Percentiles rank a stretch among this genome's conserved stretches.
Conservation (phyloP, 768 basidiomycete species). For the Pholiota microspora region DNA sequence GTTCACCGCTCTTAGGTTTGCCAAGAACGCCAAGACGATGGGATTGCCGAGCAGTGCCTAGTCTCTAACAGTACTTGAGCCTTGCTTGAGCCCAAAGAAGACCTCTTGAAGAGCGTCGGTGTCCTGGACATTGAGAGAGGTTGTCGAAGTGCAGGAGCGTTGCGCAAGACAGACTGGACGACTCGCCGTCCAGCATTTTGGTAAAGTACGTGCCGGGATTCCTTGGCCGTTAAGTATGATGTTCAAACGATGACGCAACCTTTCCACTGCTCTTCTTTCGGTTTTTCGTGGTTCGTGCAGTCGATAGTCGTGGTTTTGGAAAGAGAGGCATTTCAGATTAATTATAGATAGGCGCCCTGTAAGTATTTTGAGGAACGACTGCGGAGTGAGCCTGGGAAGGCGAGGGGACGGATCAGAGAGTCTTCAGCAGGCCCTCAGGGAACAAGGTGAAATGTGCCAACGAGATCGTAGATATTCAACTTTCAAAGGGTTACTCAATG, state of each 20-base stretch:
- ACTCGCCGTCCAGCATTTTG: too few relatives aligned
- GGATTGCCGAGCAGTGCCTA: not conserved
- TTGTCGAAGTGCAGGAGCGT: too few relatives aligned
- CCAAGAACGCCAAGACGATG: constrained; percentile 1
- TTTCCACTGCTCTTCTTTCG: not conserved
- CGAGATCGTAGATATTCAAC: too few relatives aligned
- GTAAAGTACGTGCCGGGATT: too few relatives aligned
- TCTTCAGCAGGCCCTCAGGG: too few relatives aligned
- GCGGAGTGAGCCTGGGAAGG: not conserved
- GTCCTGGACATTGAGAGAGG: not conserved
- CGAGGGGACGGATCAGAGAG: too few relatives aligned
- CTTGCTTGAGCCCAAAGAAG: too few relatives aligned
- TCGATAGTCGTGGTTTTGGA: not conserved
- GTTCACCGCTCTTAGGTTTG: not conserved
- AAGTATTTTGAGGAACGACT: not conserved
- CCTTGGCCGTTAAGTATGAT: not conserved
- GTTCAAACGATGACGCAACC: not conserved
- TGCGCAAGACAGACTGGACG: too few relatives aligned
- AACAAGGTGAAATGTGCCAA: too few relatives aligned
- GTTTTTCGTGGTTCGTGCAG: not conserved
- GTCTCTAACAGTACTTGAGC: not conserved
- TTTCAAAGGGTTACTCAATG: too few relatives aligned
- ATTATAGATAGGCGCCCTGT: not conserved
- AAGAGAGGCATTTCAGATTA: not conserved
- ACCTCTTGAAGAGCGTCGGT: not conserved